A percentile compares a stretch with the other conserved stretches of the same genome.
These are phyloP conservation scores for Fonsecaea pedrosoi DNA, from an alignment of 2,329 filamentous ascomycete genomes.

Conservation along the genomic window DNA sequence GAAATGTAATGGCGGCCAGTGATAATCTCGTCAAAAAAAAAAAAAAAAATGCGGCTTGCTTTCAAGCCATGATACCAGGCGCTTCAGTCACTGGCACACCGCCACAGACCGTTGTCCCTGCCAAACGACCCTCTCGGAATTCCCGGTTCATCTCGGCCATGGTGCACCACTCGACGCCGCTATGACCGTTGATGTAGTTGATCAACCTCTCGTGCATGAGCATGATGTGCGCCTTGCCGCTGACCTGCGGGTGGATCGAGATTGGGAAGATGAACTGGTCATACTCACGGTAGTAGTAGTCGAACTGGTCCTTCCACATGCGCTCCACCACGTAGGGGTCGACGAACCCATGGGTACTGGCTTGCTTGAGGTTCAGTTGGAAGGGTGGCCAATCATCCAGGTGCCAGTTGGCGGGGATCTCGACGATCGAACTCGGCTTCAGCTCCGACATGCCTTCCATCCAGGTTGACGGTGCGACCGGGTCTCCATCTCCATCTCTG, in stretches of 20 bases:
- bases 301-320: slow-evolving; percentile 56
- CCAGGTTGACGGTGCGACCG: slow-evolving; percentile 6
- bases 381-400: slow-evolving; percentile 57
- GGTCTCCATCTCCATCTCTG: background rate
- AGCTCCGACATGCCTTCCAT: slow-evolving; percentile 48
- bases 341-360: slow-evolving; percentile 26
- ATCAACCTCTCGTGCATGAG: slow-evolving; percentile 56
- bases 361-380: slow-evolving; percentile 45
- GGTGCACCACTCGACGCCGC: slow-evolving; percentile 53
- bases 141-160: slow-evolving; percentile 66
- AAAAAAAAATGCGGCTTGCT: too few relatives aligned
- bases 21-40: too few relatives aligned
- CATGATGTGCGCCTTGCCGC: slow-evolving; percentile 55
- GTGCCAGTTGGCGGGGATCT: slow-evolving; percentile 57
- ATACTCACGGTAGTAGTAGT: slow-evolving; percentile 54
- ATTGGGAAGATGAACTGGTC: slow-evolving; percentile 57
- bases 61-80: too few relatives aligned
- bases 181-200: slow-evolving; percentile 53
- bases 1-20: too few relatives aligned
- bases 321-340: slow-evolving; percentile 51
- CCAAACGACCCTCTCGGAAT: background rate
- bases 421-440: slow-evolving; percentile 50
- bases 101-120: too few relatives aligned
- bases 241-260: slow-evolving; percentile 56
- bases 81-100: too few relatives aligned